Evolutionary conservation across 768 basidiomycete genomes (phyloP).

Genomic region (Tricholoma matsutake): DNA sequence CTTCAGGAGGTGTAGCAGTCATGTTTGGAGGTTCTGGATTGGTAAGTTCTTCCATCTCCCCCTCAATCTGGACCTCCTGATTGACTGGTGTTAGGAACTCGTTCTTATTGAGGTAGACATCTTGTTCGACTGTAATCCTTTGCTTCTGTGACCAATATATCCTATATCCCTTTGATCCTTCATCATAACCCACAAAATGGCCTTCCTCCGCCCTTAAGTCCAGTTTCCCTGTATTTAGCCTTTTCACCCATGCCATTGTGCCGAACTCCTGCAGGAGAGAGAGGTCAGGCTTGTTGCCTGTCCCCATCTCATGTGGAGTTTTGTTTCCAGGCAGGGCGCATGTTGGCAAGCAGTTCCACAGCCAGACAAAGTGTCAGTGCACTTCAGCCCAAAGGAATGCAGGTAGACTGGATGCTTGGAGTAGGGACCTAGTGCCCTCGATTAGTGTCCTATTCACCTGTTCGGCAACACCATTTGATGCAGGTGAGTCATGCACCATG

Average conservation of each 20-base stretch:
- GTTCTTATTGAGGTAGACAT: conserved; percentile 14
- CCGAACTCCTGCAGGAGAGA: conserved; percentile 4
- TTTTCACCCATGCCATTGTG: neutral
- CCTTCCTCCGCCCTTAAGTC: neutral
- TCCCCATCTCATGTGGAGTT: conserved; percentile 4
- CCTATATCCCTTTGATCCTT: no score
- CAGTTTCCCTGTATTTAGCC: conserved; percentile 1
- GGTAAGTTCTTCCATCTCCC: neutral
- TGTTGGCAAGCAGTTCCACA: conserved; percentile 1
- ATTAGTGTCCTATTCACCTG: neutral
- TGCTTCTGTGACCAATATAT: neutral
- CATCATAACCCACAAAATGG: neutral
- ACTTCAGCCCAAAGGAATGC: conserved; percentile 9
- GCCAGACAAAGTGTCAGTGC: conserved; percentile 2
- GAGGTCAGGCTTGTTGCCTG: conserved; percentile 5
- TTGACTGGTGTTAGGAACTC: neutral
- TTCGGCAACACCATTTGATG: conserved; percentile 6
- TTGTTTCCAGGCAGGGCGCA: neutral
- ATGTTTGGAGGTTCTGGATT: neutral
- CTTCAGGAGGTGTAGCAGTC: neutral
- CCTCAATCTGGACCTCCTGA: neutral
- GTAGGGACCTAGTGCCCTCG: conserved; percentile 2
- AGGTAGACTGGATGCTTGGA: conserved; percentile 1
- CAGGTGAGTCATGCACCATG: neutral
- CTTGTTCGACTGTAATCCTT: neutral